Percentiles rank a stretch among this genome's conserved stretches.
phyloP scores from a whole-genome alignment of 257 asterid genomes.

The Lithospermum erythrorhizon region DNA sequence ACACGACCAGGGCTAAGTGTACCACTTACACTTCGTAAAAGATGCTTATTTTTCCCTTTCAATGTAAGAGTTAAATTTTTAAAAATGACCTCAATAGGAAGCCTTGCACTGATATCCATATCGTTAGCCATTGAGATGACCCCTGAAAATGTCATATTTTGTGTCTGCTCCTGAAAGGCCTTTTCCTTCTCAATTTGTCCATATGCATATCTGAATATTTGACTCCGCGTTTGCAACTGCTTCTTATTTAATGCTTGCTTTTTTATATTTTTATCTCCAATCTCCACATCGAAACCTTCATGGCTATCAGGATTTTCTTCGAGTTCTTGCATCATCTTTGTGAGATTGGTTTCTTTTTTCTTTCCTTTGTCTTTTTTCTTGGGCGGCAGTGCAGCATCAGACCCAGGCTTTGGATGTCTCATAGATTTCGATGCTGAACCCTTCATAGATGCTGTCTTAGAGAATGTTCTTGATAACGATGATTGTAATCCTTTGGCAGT shows the following conservation, averaged over 20 bases:
- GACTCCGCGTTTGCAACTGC: constrained; percentile 82
- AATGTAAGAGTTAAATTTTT: constrained; percentile 81
- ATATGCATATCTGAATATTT: constrained; percentile 89
- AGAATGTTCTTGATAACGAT: constrained; percentile 68
- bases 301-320: constrained; percentile 79
- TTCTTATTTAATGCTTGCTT: constrained; percentile 51
- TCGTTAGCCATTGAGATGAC: constrained; percentile 75
- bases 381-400: constrained; percentile 71
- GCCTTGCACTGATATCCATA: constrained; percentile 48
- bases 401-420: constrained; percentile 34
- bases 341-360: constrained; percentile 45
- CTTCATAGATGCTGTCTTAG: constrained; percentile 47
- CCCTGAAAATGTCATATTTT: constrained; percentile 81
- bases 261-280: constrained; percentile 77
- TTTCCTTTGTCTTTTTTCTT: constrained; percentile 44
- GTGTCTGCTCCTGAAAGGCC: constrained; percentile 73
- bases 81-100: constrained; percentile 75
- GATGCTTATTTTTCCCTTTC: constrained; percentile 76
- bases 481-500: constrained; percentile 50
- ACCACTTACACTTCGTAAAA: constrained; percentile 80
- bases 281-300: constrained; percentile 73
- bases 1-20: constrained; percentile 80
- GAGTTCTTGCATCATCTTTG: constrained; percentile 82
- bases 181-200: constrained; percentile 92
- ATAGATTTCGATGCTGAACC: constrained; percentile 14